Evolutionary conservation across 129 eudicot species (phyloP).

Genomic region (Heracleum sosnowskyi): DNA sequence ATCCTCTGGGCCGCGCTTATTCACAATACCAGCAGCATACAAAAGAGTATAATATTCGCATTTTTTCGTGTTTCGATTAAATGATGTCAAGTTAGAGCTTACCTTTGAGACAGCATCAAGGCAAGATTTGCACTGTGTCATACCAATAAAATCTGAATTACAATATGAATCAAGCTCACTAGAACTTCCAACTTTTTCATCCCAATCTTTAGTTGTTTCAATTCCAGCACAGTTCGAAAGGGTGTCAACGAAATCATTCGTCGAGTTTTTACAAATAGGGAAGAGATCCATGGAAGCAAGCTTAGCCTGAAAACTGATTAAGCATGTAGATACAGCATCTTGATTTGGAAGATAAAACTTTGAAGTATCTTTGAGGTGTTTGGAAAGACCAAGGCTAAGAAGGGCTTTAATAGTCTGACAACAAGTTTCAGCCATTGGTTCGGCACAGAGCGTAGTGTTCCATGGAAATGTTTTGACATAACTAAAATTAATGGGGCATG

Average conservation of each 20-base stretch:
- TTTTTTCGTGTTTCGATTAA: conserved; percentile 38
- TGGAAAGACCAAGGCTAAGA: conserved; percentile 52
- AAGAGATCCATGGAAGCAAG: conserved; percentile 20
- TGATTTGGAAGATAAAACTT: conserved; percentile 41
- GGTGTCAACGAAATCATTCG: conserved; percentile 22
- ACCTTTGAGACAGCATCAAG: conserved; percentile 42
- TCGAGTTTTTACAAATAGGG: conserved; percentile 28
- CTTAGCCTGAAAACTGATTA: conserved; percentile 27
- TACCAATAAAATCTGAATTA: conserved; percentile 27
- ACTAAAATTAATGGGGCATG: conserved; percentile 55
- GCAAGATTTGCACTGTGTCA: conserved; percentile 42
- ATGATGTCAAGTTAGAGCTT: conserved; percentile 33
- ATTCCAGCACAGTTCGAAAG: conserved; percentile 47
- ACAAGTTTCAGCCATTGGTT: conserved; percentile 23
- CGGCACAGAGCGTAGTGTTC: conserved; percentile 42
- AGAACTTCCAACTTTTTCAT: conserved; percentile 15
- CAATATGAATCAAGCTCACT: conserved; percentile 34
- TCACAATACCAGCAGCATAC: conserved; percentile 54
- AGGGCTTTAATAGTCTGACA: conserved; percentile 54
- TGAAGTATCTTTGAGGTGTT: conserved; percentile 42
- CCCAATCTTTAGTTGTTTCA: conserved; percentile 33
- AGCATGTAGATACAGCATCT: conserved; percentile 33
- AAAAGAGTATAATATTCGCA: conserved; percentile 47
- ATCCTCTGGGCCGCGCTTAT: conserved; percentile 43
- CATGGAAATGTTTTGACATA: conserved; percentile 60